Evolutionary conservation across 768 basidiomycete species (phyloP).

Genomic region (Rubroboletus pulcherrimus): DNA sequence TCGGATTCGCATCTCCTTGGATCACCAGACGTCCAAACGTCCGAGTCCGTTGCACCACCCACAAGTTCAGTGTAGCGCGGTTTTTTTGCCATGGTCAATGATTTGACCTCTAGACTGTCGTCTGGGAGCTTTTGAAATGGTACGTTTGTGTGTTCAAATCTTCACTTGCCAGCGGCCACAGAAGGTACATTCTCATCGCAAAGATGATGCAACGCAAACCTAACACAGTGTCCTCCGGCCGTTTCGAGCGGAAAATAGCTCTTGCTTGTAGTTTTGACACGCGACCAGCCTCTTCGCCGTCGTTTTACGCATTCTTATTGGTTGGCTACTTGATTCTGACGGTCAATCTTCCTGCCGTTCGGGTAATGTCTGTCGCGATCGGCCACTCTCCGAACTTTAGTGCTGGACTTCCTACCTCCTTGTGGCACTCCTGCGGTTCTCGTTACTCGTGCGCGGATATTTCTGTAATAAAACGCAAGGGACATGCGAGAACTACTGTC

Average conservation of each 20-base stretch:
- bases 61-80: background rate
- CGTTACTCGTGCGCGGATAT: background rate
- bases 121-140: background rate
- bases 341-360: background rate
- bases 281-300: background rate
- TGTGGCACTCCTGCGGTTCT: background rate
- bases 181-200: background rate
- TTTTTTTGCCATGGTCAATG: background rate
- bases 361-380: background rate
- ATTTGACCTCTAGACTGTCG: background rate
- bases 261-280: background rate
- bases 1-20: background rate
- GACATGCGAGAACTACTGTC: background rate
- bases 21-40: no score
- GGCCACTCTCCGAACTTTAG: background rate
- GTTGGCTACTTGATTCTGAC: background rate
- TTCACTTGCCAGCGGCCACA: background rate
- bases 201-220: background rate
- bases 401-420: background rate
- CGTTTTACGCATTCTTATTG: background rate
- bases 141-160: background rate
- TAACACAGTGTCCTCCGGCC: background rate
- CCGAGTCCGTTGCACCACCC: background rate
- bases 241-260: constrained; percentile 1
- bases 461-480: background rate